Evolutionary conservation across 78 protist genomes (phyloP), one percentile per base, ranked within the genome.

Genomic region (Ministeria vibrans): DNA sequence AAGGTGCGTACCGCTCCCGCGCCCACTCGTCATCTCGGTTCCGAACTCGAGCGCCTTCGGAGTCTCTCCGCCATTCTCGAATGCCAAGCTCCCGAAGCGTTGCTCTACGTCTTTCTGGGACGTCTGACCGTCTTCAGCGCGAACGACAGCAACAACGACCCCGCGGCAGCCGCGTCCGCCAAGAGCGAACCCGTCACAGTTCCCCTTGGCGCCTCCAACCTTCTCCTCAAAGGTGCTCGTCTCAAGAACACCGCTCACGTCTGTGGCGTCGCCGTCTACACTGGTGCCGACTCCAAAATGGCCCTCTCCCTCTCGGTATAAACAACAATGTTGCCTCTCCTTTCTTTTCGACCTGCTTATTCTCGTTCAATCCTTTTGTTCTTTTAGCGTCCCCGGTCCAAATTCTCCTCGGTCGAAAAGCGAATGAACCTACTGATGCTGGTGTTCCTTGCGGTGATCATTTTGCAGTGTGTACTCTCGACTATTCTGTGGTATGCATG

Each of bases 391-490:
- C 92, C 95, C 27, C 74, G 78, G 18, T 64, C 94, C 46, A 97
- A 97, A 82, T 80, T 86, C n/a, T 96, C 97, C 20, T 42, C 75
- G 18, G 42, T 95, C 20, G 99, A 97, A 69, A 36, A 18, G 11
- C 97, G 95, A 80, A 59, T 94, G 34, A 95, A 96, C 76, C 63
- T n/a, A 23, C 79, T 95, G 0, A 78, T 96, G 2, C 94, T 94
- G 81, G 64, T 88, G 5, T 43, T 92, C 32, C 92, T 92, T 62
- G 88, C 28, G 18, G n/a, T 95, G 51, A 73, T 92, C 30, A n/a
- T 90, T 27, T 23, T 23, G 36, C 20, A 28, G 71, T 63, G 32
- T 7, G 23, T 77, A 32, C 77, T 95, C n/a, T 38, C 98, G 25
- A 25, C 71, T 34, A 27, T 63, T 63, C 32, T 7, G n/a, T 7